Percentiles rank a stretch among this genome's conserved stretches.
These are phyloP conservation scores for Gossypium herbaceum DNA, from an alignment of 345 rosid genomes.

Conservation along the genomic window DNA sequence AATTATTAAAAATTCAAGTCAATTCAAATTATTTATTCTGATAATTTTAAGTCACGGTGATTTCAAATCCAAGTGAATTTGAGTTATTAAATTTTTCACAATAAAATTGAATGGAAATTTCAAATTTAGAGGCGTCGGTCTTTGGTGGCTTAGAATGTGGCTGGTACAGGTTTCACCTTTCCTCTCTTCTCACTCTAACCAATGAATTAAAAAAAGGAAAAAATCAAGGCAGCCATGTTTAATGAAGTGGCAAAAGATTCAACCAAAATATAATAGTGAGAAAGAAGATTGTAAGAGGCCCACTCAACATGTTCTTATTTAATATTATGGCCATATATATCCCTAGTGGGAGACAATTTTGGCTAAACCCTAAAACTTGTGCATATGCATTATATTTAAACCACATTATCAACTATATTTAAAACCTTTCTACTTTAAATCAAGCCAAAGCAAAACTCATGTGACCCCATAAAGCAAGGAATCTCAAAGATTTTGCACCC, in stretches of 20 bases:
- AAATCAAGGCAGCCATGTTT: neutral
- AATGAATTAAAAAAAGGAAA: neutral
- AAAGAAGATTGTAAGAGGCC: neutral
- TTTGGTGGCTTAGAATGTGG: neutral
- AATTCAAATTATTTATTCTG: too few species aligned
- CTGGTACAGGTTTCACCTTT: neutral
- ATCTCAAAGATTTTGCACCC: constrained; percentile 41
- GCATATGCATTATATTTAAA: neutral
- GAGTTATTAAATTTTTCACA: too few species aligned
- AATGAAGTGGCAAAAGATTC: constrained; percentile 5
- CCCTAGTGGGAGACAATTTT: constrained; percentile 6
- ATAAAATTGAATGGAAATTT: too few species aligned
- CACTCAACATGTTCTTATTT: neutral
- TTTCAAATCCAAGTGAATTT: too few species aligned
- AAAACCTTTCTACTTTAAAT: neutral
- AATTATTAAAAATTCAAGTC: too few species aligned
- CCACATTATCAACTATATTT: neutral
- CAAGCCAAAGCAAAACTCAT: constrained; percentile 6
- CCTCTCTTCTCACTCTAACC: neutral
- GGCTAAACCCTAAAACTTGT: neutral
- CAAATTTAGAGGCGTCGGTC: too few species aligned
- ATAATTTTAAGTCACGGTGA: too few species aligned
- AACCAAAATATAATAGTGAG: neutral
- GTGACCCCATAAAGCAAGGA: constrained; percentile 33
- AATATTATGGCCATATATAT: constrained; percentile 10